Evolutionary conservation across 148 eudicot genomes (phyloP).

Genomic region (Vaccinium darrowii): DNA sequence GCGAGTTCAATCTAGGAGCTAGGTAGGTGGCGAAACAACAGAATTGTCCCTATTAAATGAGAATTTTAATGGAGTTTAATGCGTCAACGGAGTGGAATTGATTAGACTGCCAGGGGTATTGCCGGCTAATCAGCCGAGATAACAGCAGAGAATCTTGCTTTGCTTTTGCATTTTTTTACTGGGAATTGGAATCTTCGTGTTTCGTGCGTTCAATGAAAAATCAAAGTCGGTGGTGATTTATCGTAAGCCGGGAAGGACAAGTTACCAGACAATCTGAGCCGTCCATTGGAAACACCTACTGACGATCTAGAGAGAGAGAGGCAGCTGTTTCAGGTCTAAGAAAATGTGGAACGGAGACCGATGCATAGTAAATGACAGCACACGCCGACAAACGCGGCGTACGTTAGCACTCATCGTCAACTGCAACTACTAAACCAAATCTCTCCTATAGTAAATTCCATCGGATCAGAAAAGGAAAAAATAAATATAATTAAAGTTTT

Average conservation of each 20-base stretch:
- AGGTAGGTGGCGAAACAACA: neutral
- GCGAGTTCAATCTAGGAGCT: slow-evolving; percentile 7
- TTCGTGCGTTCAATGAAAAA: slow-evolving; percentile 21
- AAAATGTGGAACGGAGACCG: neutral
- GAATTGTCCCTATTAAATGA: neutral
- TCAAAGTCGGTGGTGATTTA: neutral
- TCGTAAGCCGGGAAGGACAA: slow-evolving; percentile 10
- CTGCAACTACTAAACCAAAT: neutral
- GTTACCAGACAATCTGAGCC: slow-evolving; percentile 5
- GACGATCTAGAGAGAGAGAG: neutral
- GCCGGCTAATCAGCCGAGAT: neutral
- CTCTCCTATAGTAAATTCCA: neutral
- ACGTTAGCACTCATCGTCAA: neutral
- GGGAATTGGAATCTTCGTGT: slow-evolving; percentile 14
- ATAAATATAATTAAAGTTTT: too few species aligned
- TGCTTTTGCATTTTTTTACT: neutral
- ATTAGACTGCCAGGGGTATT: neutral
- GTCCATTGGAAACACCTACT: neutral
- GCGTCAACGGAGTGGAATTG: neutral
- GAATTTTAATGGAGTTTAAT: neutral
- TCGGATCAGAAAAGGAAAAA: neutral
- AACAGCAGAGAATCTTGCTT: slow-evolving; percentile 1
- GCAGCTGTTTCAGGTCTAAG: neutral
- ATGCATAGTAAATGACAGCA: neutral
- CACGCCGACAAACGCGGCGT: neutral